Conservation (phyloP, 108 stramenopile genomes). For the Asterionellopsis glacialis region DNA sequence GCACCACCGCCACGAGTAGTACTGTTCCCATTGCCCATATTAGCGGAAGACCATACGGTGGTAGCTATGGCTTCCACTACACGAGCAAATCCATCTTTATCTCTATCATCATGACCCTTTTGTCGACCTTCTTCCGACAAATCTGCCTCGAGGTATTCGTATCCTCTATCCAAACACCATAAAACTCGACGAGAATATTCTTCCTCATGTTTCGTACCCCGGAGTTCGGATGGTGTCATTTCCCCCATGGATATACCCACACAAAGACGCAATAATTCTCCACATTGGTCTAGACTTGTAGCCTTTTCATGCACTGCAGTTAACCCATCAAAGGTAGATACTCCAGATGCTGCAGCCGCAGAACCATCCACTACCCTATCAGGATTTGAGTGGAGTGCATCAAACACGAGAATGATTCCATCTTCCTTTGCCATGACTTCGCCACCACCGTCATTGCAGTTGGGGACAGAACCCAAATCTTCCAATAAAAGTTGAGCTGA, state of each 20-base stretch:
- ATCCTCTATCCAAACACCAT: slow-evolving; percentile 87
- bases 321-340: slow-evolving; percentile 55
- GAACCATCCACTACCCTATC: slow-evolving; percentile 13
- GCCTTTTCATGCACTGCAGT: slow-evolving; percentile 28
- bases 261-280: slow-evolving; percentile 73
- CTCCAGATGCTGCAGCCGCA: not conserved
- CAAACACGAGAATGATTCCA: slow-evolving; percentile 72
- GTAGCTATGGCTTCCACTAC: slow-evolving; percentile 74
- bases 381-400: slow-evolving; percentile 36
- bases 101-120: slow-evolving; percentile 72
- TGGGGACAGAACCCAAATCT: slow-evolving; percentile 4
- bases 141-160: slow-evolving; percentile 80
- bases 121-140: slow-evolving; percentile 39
- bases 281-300: slow-evolving; percentile 23
- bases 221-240: slow-evolving; percentile 20
- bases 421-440: slow-evolving; percentile 47
- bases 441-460: too few relatives aligned
- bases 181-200: slow-evolving; percentile 76
- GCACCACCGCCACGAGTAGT: not conserved
- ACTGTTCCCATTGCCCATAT: slow-evolving; percentile 36
- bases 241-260: slow-evolving; percentile 38
- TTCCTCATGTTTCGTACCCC: slow-evolving; percentile 43
- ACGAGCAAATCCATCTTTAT: slow-evolving; percentile 86
- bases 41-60: slow-evolving; percentile 76
- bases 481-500: slow-evolving; percentile 22